phyloP scores from a whole-genome alignment of 306 rosid genomes.

The Albizia julibrissin region DNA sequence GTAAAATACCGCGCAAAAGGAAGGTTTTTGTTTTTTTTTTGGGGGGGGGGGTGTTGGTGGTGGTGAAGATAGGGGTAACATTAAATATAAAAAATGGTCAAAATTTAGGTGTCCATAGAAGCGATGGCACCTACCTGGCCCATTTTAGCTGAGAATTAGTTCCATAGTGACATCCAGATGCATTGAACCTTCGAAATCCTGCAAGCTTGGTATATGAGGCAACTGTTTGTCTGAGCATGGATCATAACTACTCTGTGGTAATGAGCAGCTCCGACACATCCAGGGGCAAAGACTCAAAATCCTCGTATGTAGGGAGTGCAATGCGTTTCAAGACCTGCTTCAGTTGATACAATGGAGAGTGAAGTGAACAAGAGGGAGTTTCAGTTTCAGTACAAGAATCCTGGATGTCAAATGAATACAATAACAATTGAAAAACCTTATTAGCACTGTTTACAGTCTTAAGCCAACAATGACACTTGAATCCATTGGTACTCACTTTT shows the following conservation, averaged over 20 bases:
- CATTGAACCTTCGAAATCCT: slow-evolving; percentile 79
- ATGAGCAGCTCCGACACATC: slow-evolving; percentile 46
- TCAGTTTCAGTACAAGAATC: slow-evolving; percentile 57
- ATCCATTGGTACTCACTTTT: slow-evolving; percentile 47
- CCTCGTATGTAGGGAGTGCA: slow-evolving; percentile 61
- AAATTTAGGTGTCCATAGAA: slow-evolving; percentile 12
- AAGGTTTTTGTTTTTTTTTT: no score
- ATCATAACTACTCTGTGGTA: slow-evolving; percentile 59
- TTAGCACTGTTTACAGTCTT: not conserved
- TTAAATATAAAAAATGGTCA: not conserved
- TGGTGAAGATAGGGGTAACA: not conserved
- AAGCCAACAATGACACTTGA: slow-evolving; percentile 17
- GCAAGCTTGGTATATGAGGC: slow-evolving; percentile 61
- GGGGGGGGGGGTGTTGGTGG: not conserved
- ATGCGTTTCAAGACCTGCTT: not conserved
- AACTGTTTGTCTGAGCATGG: slow-evolving; percentile 63
- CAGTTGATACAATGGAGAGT: slow-evolving; percentile 58
- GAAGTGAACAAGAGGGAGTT: slow-evolving; percentile 59
- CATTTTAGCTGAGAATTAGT: slow-evolving; percentile 68
- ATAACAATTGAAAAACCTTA: slow-evolving; percentile 24
- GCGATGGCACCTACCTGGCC: slow-evolving; percentile 55
- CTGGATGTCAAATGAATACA: slow-evolving; percentile 43
- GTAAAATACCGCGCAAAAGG: not conserved
- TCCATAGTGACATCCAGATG: slow-evolving; percentile 67
- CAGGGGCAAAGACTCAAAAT: slow-evolving; percentile 74